These are phyloP conservation scores for Phlegmacium glaucopus DNA, from an alignment of 768 basidiomycete genomes.

Conservation along the genomic window DNA sequence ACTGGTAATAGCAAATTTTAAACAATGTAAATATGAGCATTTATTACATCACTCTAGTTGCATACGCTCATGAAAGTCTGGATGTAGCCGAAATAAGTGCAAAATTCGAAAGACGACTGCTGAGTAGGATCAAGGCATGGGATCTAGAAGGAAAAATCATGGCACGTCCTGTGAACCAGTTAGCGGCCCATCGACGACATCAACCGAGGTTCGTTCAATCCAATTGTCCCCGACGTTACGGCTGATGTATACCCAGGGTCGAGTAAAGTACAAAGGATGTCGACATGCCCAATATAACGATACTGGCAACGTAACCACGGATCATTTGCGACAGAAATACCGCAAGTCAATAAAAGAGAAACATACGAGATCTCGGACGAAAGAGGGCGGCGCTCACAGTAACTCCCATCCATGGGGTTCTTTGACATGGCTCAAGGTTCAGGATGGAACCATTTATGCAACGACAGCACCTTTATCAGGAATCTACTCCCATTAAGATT, in stretches of 20 bases:
- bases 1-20: no score
- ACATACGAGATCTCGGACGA: no score
- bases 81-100: constrained; percentile 10
- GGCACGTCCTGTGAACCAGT: no score
- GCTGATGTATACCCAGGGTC: not conserved
- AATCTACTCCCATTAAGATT: constrained; percentile 23
- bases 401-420: no score
- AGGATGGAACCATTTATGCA: not conserved
- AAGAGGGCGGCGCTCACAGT: no score
- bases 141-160: not conserved
- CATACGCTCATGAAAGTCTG: constrained; percentile 26
- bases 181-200: no score
- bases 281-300: constrained; percentile 2
- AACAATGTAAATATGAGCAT: no score
- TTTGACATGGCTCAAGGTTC: not conserved
- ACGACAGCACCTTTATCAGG: constrained; percentile 13
- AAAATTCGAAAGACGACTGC: constrained; percentile 1
- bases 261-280: constrained; percentile 9
- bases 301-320: no score
- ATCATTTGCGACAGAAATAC: no score
- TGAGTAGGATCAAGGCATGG: not conserved
- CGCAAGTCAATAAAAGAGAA: no score
- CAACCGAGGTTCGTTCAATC: no score
- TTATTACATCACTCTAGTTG: constrained; percentile 39
- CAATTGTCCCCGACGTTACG: no score